Evolutionary conservation across 2,329 filamentous ascomycete genomes (phyloP), one percentile per base, ranked within the genome.

Genomic region (Beauveria brongniartii): DNA sequence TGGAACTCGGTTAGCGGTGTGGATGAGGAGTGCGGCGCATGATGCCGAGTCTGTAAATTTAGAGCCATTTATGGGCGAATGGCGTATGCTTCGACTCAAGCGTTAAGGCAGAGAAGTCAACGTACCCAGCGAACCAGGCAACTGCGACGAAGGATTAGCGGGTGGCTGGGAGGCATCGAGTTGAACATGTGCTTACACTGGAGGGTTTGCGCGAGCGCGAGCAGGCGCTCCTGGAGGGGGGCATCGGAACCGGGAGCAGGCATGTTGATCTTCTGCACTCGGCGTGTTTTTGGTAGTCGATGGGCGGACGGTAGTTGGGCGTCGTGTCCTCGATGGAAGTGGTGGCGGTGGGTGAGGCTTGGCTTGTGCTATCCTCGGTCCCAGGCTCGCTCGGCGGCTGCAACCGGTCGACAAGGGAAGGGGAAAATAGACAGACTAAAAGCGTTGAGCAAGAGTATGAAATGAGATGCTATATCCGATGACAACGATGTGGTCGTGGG

Each of bases 51-150:
- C 2, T 58, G 46, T n/a, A 40, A 43, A 44, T 7, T 10, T n/a
- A 51, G 46, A 61, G 67, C 50, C 44, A 55, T 12, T 44, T 37
- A 22, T 26, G 9, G 10, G 28, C 34, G 3, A 12, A 34, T n/a
- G n/a, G 30, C 20, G 20, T 14, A 14, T 22, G 18, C 9, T 44
- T 44, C 47, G 37, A 22, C 22, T 18, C 22, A 26, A 46, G 40
- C 55, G 26, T 57, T 16, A 26, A 52, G 22, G 46, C 34, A 34
- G 62, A 58, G 65, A 58, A 57, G 59, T 55, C 63, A 65, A 85
- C 89, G 66, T 88, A 92, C 88, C 89, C 89, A 69, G 84, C 79
- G 72, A 92, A 92, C 90, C 90, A 93, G 69, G 83, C 89, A 71
- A 92, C 85, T 87, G 64, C 54, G 66, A 59, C 65, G 68, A 65